Conservation (phyloP, 768 basidiomycete species). For the Pleurotus ostreatus region DNA sequence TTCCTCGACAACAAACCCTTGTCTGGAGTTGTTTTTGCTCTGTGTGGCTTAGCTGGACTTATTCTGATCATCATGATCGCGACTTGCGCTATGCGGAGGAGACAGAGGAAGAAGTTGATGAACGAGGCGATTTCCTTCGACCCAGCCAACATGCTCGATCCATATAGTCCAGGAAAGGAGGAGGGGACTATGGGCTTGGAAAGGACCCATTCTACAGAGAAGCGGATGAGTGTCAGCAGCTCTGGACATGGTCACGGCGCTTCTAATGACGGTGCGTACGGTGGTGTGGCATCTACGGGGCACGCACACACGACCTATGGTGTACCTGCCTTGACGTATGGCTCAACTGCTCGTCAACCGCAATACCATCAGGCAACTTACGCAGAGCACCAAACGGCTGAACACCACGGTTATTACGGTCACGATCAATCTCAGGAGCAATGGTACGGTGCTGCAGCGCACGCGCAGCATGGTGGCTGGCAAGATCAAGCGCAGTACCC, state of each 20-base stretch:
- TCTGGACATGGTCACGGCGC: constrained; percentile 1
- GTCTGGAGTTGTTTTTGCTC: constrained; percentile 53
- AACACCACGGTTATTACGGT: constrained; percentile 5
- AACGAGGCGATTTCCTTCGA: constrained; percentile 53
- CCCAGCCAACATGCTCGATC: constrained; percentile 23
- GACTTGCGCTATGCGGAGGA: constrained; percentile 48
- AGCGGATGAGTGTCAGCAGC: constrained; percentile 4
- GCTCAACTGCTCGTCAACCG: constrained; percentile 2
- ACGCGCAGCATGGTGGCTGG: constrained; percentile 2
- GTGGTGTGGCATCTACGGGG: neutral
- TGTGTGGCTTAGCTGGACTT: constrained; percentile 46
- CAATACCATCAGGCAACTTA: constrained; percentile 5
- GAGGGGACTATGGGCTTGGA: neutral
- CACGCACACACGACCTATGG: neutral
- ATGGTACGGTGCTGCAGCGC: neutral
- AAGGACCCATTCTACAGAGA: constrained; percentile 4
- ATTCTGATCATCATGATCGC: constrained; percentile 38
- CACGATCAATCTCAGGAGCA: constrained; percentile 6
- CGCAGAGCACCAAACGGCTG: constrained; percentile 2
- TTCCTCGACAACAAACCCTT: constrained; percentile 66
- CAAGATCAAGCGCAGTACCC: constrained; percentile 2
- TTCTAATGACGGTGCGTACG: constrained; percentile 1
- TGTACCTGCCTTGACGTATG: neutral
- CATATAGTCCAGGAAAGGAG: constrained; percentile 3
- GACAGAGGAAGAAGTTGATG: constrained; percentile 34